Conservation (phyloP, 768 basidiomycete species). For the Gymnopilus dilepis region DNA sequence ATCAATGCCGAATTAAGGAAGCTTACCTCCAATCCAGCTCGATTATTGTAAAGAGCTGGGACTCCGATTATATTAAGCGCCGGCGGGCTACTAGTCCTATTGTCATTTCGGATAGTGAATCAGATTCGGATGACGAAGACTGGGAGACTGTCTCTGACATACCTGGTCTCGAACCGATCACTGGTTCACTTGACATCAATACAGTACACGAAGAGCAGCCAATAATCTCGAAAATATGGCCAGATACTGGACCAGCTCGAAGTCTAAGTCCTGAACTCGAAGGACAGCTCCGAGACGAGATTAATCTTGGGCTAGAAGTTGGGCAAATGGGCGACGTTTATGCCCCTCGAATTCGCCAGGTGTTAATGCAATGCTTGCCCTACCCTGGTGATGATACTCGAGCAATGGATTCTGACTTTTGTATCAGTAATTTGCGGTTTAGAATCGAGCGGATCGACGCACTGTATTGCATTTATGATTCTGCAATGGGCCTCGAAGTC, state of each 20-base stretch:
- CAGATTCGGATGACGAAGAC: not conserved
- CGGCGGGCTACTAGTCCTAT: not conserved
- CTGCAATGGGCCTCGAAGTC: not conserved
- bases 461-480: conserved; percentile 1
- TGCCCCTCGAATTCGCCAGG: no score
- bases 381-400: conserved; percentile 7
- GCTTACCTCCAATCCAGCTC: not conserved
- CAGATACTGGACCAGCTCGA: no score
- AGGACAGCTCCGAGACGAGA: no score
- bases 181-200: not conserved
- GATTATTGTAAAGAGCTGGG: not conserved
- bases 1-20: not conserved
- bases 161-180: no score
- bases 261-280: no score
- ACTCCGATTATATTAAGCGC: not conserved
- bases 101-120: not conserved
- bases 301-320: no score
- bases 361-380: conserved; percentile 23
- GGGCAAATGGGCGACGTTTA: no score
- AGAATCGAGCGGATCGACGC: not conserved
- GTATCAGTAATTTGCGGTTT: not conserved
- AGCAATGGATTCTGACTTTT: not conserved
- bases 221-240: no score
- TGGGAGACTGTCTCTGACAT: not conserved
- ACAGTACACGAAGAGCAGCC: no score